phyloP scores from a whole-genome alignment of 495 filamentous ascomycete genomes.

The Penicillium malachiteum region DNA sequence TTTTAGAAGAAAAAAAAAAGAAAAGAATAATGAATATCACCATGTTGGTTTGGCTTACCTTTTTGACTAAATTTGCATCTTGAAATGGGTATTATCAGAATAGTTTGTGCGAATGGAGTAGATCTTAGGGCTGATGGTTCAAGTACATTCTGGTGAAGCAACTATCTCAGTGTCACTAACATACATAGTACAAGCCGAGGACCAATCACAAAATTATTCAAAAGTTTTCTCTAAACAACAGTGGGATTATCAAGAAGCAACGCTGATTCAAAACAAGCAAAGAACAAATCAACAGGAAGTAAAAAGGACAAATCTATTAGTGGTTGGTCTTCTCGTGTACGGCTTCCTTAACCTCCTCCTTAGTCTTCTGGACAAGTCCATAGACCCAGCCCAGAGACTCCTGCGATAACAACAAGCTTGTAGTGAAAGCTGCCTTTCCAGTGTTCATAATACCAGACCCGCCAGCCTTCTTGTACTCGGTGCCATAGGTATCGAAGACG shows the following conservation, averaged over 20 bases:
- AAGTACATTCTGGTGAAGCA: too few species aligned
- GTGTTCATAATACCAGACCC: constrained; percentile 65
- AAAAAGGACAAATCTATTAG: constrained; percentile 7
- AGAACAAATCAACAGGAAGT: constrained; percentile 6
- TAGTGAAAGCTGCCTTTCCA: constrained; percentile 73
- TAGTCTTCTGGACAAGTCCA: constrained; percentile 56
- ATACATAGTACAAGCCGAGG: too few species aligned
- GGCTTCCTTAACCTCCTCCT: constrained; percentile 58
- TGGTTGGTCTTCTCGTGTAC: constrained; percentile 53
- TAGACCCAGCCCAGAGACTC: constrained; percentile 63
- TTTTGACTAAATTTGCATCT: too few species aligned
- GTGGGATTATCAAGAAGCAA: constrained; percentile 1
- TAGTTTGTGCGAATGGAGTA: too few species aligned
- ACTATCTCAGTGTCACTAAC: too few species aligned
- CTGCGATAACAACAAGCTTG: constrained; percentile 66
- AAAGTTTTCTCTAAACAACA: constrained; percentile 18
- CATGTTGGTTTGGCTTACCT: too few species aligned
- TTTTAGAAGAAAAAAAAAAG: neutral
- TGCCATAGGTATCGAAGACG: constrained; percentile 66
- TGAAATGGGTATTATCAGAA: too few species aligned
- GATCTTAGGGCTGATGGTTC: too few species aligned
- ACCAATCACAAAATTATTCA: neutral
- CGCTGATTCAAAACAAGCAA: neutral
- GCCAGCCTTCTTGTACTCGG: constrained; percentile 75
- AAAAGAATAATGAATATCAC: too few species aligned